Evolutionary conservation across 345 rosid genomes (phyloP), one percentile per base, ranked within the genome.

Genomic region (Syzygium aromaticum): DNA sequence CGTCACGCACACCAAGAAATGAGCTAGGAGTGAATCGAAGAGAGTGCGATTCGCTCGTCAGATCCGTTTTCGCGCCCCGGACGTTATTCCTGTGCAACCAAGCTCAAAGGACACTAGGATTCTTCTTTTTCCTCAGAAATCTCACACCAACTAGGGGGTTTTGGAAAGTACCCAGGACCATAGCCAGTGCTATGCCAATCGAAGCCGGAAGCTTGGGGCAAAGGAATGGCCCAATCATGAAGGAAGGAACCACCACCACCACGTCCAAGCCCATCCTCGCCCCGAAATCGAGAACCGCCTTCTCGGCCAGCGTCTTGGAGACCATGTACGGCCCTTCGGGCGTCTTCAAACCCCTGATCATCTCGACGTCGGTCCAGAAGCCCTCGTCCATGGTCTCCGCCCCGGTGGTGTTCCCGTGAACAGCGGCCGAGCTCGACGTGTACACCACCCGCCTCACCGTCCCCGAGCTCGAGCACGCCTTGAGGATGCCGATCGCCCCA

Each of bases 391-490:
- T 52, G 17, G 52, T 40, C 3, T 89, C 88, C 30, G 40, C 52
- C n/a, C 21, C 83, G 10, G 40, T 87, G 27, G 19, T 63, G 25
- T 73, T 89, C 15, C 54, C 27, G 21, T 0, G 2, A 27, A 89
- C 89, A 0, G 93, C 83, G 0, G 91, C 21, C 11, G 88, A 77
- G 43, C 97, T 94, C 6, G 97, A 94, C 59, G 96, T 94, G 91
- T 94, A 96, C 12, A 95, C 93, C 16, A 94, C 92, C 13, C 95
- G 90, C 88, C 91, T 93, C 51, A 95, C 95, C 2, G 94, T 94
- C 83, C 90, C 91, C 8, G 95, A 67, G 14, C 92, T 90, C 84
- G 89, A 51, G 90, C 94, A 94, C 3, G 94, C 89, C 61, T 90
- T 93, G 7, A 95, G 52, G 83, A 96, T 93, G 52, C 94, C 95